Evolutionary conservation across 2,329 filamentous ascomycete genomes (phyloP), one percentile per base, ranked within the genome.

Genomic region (Calonectria crousiana): DNA sequence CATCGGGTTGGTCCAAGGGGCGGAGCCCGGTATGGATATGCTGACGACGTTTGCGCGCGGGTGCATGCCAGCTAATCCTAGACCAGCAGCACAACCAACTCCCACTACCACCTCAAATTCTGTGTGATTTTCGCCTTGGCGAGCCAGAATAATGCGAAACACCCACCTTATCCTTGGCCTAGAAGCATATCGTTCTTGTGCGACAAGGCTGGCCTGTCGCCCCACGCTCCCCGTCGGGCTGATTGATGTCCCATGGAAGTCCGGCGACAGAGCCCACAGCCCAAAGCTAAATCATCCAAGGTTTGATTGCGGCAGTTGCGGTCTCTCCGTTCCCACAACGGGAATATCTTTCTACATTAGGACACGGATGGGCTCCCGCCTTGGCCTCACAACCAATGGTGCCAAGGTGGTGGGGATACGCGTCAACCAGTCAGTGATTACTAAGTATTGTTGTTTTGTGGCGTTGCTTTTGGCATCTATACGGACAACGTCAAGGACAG

Each of bases 41-140:
- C 34, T 62, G 34, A 62, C 56, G 56, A 62, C 56, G 56, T 62
- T 62, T 23, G 56, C 56, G 56, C 56, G 56, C 56, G 56, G 56
- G 56, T 28, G 34, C 16, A 28, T 30, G 56, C 4, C 26, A 23
- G n/a, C 56, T 36, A 36, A 62, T 60, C 34, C 56, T 26, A 41
- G 53, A 13, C 53, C 1, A 11, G n/a, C 1, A 60, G n/a, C n/a
- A 23, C 44, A 47, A 23, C 44, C n/a, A 30, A 53, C 51, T 53
- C 14, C 51, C 51, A 60, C 56, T 18, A 10, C 34, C 23, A 18
- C 34, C 34, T 8, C 34, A 5, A 36, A 34, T 60, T 18, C 53
- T 36, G 18, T 58, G 20, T 60, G 56, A 60, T 60, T 34, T n/a
- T 28, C 56, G 14, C 34, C 30, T 5, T 26, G 11, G 23, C 6